phyloP scores from a whole-genome alignment of 2,329 filamentous ascomycete genomes.

The Alternaria incomplexa region DNA sequence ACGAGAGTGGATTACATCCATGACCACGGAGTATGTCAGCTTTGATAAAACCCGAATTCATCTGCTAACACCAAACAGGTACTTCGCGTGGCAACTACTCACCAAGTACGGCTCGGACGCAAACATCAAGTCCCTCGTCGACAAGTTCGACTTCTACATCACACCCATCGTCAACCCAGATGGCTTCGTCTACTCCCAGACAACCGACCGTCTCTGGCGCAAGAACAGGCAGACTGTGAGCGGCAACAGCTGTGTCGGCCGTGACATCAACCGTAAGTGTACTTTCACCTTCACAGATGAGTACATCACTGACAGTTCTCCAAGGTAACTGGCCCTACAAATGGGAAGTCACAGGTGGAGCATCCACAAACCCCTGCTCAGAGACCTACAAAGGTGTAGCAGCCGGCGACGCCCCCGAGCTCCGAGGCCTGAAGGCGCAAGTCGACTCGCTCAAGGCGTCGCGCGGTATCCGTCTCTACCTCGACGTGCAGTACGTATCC shows the following conservation, averaged over 20 bases:
- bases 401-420: conserved; percentile 43
- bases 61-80: conserved; percentile 14
- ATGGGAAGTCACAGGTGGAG: conserved; percentile 43
- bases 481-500: conserved; percentile 67
- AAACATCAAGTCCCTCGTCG: conserved; percentile 41
- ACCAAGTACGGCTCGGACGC: conserved; percentile 43
- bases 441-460: conserved; percentile 46
- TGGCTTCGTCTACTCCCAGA: conserved; percentile 49
- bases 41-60: not conserved
- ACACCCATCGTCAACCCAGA: conserved; percentile 29
- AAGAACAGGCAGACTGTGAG: conserved; percentile 47
- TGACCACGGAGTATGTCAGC: conserved; percentile 29
- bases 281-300: too few relatives aligned
- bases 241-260: conserved; percentile 41
- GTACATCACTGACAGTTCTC: not conserved
- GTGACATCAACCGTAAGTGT: conserved; percentile 44
- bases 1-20: conserved; percentile 46
- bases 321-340: conserved; percentile 46
- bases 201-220: conserved; percentile 49
- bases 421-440: conserved; percentile 52
- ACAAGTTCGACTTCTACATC: conserved; percentile 48
- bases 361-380: conserved; percentile 46
- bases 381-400: conserved; percentile 46
- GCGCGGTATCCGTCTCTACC: conserved; percentile 64
- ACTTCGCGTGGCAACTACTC: conserved; percentile 44